These are phyloP conservation scores for Ogataea siamensis DNA, from an alignment of 805 yeast genomes.

Conservation along the genomic window DNA sequence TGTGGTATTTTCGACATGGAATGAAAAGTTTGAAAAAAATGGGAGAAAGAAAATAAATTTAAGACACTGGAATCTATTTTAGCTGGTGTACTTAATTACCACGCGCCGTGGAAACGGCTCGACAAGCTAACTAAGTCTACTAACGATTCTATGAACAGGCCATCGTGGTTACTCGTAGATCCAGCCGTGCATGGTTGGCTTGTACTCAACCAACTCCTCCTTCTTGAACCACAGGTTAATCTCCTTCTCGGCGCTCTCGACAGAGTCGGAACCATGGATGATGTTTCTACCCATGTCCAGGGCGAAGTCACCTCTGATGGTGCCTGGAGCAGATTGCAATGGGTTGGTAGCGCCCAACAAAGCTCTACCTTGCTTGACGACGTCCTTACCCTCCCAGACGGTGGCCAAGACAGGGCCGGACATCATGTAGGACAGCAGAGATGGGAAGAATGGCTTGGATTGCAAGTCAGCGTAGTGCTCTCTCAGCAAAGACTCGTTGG, in stretches of 20 bases:
- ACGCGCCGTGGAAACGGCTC: not conserved
- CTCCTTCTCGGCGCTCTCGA: constrained; percentile 95
- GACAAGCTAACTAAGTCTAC: not conserved
- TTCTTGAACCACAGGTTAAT: constrained; percentile 96
- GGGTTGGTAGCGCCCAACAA: constrained; percentile 99
- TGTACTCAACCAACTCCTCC: constrained; percentile 93
- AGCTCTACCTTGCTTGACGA: constrained; percentile 96
- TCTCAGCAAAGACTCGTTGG: constrained; percentile 83
- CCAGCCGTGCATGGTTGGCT: constrained; percentile 82
- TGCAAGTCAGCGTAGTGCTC: constrained; percentile 95
- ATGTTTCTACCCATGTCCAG: constrained; percentile 99
- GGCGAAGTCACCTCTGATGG: constrained; percentile 99
- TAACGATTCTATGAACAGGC: not conserved
- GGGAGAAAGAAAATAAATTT: constrained; percentile 2
- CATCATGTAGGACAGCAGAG: constrained; percentile 91
- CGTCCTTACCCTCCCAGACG: constrained; percentile 99
- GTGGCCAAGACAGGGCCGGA: constrained; percentile 99
- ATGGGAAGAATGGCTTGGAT: constrained; percentile 97
- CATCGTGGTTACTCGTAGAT: constrained; percentile 73
- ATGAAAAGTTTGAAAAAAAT: constrained; percentile 11
- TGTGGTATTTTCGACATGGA: constrained; percentile 29
- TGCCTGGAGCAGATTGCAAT: constrained; percentile 94
- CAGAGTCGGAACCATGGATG: constrained; percentile 99
- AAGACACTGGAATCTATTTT: constrained; percentile 1
- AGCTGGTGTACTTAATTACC: not conserved